Percentiles rank a stretch among this genome's conserved stretches.
phyloP scores from a whole-genome alignment of 2,329 filamentous ascomycete species.

The Macrophomina pseudophaseolina region DNA sequence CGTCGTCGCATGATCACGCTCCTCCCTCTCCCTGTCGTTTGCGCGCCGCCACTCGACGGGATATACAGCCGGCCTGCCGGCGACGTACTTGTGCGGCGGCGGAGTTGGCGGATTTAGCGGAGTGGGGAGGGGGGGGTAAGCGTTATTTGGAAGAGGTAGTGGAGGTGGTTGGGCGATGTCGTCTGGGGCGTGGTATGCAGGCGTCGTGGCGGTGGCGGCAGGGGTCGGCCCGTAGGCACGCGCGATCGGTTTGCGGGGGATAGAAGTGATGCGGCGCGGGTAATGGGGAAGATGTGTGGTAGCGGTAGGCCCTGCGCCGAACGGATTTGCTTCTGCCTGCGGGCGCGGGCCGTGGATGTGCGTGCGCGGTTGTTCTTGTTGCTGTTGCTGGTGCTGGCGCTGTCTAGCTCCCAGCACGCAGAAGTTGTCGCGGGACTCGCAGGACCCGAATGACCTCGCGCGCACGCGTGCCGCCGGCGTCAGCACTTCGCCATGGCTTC shows the following conservation, averaged over 20 bases:
- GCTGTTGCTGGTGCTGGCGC: background rate
- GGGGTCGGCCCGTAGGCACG: too few relatives aligned
- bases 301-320: background rate
- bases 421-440: background rate
- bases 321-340: background rate
- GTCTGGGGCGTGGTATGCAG: background rate
- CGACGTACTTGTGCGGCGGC: background rate
- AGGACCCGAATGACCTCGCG: background rate
- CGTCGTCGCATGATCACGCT: background rate
- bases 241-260: constrained; percentile 11
- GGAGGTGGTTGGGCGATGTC: background rate
- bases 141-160: too few relatives aligned
- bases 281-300: background rate
- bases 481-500: background rate
- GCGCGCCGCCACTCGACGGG: background rate
- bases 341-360: background rate
- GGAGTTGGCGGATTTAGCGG: background rate
- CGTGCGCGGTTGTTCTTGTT: background rate
- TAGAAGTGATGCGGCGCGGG: background rate
- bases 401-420: background rate
- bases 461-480: background rate
- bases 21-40: background rate
- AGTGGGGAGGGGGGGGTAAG: background rate
- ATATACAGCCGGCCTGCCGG: background rate
- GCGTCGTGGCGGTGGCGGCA: background rate